Base-by-base conservation (phyloP, 2,329 filamentous ascomycete species). In the Aspergillus flavus region DNA sequence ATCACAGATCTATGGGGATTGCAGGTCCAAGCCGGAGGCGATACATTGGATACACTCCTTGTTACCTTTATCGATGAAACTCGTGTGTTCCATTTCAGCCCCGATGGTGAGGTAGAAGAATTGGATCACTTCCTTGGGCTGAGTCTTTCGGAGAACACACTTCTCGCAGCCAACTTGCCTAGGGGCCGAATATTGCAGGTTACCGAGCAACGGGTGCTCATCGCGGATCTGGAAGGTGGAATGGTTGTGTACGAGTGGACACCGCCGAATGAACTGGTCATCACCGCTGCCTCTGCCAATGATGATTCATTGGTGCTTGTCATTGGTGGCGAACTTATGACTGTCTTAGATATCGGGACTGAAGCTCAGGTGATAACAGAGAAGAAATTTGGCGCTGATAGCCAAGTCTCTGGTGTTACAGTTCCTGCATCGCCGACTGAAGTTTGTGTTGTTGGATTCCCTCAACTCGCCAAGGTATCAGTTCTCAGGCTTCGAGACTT, bases 341-440 rank as follows among this genome's bases (percentile, higher is more conserved):
- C 92, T 3, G 89, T 91, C 6, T 81, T 98, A 54, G 84, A 88
- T 67, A 79, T 94, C 41, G 75, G 76, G 3, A 78, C 85, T 26
- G 84, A 87, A 36, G 78, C 96, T 6, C 79, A 83, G 26, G 79
- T 87, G 26, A 80, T 86, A 5, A 82, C 83, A 6, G 80, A 86
- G 64, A 89, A 90, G 72, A 81, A 87, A 6, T 86, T 92, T 57
- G 83, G 84, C 1, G 80, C 85, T 19, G 83, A 88, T 39, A 91
- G 93, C 67, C 93, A 98, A 75, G 87, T 98, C 39, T 92, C 95
- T 2, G 96, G 94, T 71, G 83, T 98, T 11, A 89, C 94, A 54
- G 85, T 95, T 1, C 88, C 93, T 0, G 82, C 86, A 4, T 82
- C 86, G 41, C 80, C 89, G 16, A 81, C 84, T 5, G 83, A 86